These are phyloP conservation scores for Hymenoscyphus fructigenus DNA, from an alignment of 2,329 filamentous ascomycete genomes.

Conservation along the genomic window DNA sequence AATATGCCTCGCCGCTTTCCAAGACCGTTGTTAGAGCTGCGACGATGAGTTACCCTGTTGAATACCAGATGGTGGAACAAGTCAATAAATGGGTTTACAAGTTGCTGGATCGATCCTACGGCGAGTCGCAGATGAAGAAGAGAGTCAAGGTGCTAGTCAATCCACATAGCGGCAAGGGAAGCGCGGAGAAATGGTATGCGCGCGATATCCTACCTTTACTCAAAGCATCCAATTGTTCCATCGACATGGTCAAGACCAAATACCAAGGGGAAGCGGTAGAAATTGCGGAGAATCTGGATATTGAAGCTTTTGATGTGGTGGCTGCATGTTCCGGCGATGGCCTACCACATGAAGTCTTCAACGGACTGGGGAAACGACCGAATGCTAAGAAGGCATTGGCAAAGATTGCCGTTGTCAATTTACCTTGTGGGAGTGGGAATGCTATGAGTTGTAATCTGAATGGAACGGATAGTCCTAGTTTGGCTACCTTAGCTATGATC, in stretches of 20 bases:
- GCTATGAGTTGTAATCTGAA: conserved; percentile 89
- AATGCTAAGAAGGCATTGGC: conserved; percentile 74
- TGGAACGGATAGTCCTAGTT: conserved; percentile 71
- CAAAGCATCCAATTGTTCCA: conserved; percentile 71
- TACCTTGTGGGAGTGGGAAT: conserved; percentile 93
- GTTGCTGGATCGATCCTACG: conserved; percentile 72
- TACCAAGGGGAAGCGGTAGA: conserved; percentile 75
- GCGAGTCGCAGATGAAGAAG: conserved; percentile 64
- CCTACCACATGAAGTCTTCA: conserved; percentile 89
- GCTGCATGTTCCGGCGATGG: conserved; percentile 92
- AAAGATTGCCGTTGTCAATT: conserved; percentile 77
- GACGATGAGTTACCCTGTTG: conserved; percentile 60
- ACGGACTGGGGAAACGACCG: conserved; percentile 75
- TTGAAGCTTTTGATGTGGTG: conserved; percentile 79
- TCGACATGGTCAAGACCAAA: conserved; percentile 72
- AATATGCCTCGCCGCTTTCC: conserved; percentile 64
- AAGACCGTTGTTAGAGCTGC: conserved; percentile 60
- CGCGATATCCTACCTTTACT: conserved; percentile 79
- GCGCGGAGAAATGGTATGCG: conserved; percentile 70
- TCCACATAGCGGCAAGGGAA: conserved; percentile 82
- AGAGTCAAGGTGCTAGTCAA: conserved; percentile 88
- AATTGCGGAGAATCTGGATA: conserved; percentile 72
- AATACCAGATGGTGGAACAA: conserved; percentile 32
- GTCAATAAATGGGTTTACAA: conserved; percentile 56
- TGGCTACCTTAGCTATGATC: conserved; percentile 79